Evolutionary conservation across 176 grass and related monocot genomes (phyloP), one percentile per base, ranked within the genome.

Genomic region (Hordeum marinum): DNA sequence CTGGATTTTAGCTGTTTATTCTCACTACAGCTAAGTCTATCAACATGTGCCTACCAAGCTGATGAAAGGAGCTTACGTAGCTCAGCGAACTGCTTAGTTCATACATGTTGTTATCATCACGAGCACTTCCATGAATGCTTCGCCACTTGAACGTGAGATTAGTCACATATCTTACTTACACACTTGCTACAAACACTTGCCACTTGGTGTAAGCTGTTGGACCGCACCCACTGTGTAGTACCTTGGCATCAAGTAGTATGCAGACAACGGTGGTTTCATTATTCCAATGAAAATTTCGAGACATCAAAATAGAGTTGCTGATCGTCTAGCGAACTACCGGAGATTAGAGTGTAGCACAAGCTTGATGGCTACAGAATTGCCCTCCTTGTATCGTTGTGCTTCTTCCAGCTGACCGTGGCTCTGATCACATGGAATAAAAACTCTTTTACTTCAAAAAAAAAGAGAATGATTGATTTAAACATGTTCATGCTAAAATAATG

Each of bases 1-100:
- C 55, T 78, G 58, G 50, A 60, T 67, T 70, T 72, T 50, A 86
- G 29, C 80, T 68, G 52, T 87, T 83, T 90, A 84, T 87, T 72
- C 81, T 87, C 61, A 25, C 63, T 80, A 76, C 76, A 91, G 85
- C 81, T 84, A 71, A 75, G 39, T 48, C 76, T 68, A 80, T 84
- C 69, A 40, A 80, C 76, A 39, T 80, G 60, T 84, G 63, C 68
- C 76, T 78, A 75, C 68, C 81, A 84, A 80, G 31, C 68, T 80
- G 62, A 76, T 76, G 39, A 61, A 87, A 76, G 45, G 75, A 68
- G 68, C 76, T 90, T 61, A 42, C 24, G 37, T 87, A 84, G 68
- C 29, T 42, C 81, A 87, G 32, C 18, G 41, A 43, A 84, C 62
- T 63, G 69, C 73, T 68, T 69, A 54, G 80, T 64, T 78, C 11